A percentile compares a stretch with the other conserved stretches of the same genome.
phyloP scores from a whole-genome alignment of 225 moss, liverwort and hornwort genomes.

The Marchantia paleacea region DNA sequence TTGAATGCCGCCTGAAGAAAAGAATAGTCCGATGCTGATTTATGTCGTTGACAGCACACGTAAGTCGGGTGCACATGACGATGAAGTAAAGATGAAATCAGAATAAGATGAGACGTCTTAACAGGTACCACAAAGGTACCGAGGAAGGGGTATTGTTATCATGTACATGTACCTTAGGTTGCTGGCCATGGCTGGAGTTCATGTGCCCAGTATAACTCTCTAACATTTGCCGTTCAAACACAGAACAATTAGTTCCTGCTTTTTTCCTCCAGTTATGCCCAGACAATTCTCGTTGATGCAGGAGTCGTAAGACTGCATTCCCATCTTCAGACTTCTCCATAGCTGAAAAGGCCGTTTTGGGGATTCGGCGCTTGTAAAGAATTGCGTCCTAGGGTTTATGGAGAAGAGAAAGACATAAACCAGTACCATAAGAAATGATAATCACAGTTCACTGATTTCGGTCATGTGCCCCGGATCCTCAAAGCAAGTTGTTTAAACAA shows the following conservation, averaged over 20 bases:
- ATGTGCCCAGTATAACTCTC: conserved; percentile 44
- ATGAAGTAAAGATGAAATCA: no score
- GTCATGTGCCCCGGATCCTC: neutral
- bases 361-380: conserved; percentile 1
- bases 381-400: neutral
- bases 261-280: conserved; percentile 27
- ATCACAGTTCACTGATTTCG: neutral
- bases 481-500: neutral
- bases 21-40: no score
- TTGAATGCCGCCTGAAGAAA: no score
- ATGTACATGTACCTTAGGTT: conserved; percentile 32
- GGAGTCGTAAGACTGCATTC: conserved; percentile 18
- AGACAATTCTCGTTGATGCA: conserved; percentile 33
- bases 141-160: neutral
- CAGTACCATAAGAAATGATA: neutral
- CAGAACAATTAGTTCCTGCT: conserved; percentile 30
- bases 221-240: conserved; percentile 58
- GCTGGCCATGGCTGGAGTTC: conserved; percentile 47
- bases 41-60: no score
- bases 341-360: neutral
- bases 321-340: conserved; percentile 18
- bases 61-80: no score
- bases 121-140: no score
- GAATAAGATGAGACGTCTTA: no score
- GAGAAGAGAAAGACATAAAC: neutral